Evolutionary conservation across 768 basidiomycete species (phyloP).

Genomic region (Nevesoporus exiguus): DNA sequence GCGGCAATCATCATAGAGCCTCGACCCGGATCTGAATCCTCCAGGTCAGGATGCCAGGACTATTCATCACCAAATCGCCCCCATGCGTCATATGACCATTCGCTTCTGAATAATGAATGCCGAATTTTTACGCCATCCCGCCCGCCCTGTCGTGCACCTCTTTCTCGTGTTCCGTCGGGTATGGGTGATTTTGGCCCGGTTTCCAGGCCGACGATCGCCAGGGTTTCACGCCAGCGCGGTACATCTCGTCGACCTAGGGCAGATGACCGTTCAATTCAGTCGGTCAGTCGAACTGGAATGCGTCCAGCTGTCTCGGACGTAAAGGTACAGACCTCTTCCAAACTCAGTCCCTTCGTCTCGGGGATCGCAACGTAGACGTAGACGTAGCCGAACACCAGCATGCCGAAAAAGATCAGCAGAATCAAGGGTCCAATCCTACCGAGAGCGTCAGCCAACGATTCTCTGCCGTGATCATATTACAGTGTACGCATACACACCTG

Average conservation of each 20-base stretch:
- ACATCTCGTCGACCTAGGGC: slow-evolving; percentile 65
- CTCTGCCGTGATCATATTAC: no score
- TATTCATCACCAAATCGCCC: no score
- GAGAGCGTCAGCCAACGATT: neutral
- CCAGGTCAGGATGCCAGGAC: neutral
- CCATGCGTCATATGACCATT: no score
- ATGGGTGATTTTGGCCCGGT: slow-evolving; percentile 39
- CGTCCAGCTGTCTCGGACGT: no score
- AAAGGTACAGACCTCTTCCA: slow-evolving; percentile 54
- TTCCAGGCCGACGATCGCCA: slow-evolving; percentile 62
- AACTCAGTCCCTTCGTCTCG: slow-evolving; percentile 72
- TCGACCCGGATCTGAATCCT: no score
- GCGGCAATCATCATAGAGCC: no score
- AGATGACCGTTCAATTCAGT: neutral
- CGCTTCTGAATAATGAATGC: neutral
- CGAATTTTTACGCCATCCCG: neutral
- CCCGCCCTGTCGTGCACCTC: neutral
- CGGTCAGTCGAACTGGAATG: neutral
- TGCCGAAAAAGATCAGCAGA: slow-evolving; percentile 74
- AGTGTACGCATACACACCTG: slow-evolving; percentile 31
- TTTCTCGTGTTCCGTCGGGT: neutral
- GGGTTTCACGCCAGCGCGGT: slow-evolving; percentile 57
- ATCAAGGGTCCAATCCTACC: slow-evolving; percentile 67
- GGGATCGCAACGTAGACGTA: slow-evolving; percentile 81
- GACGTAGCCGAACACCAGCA: slow-evolving; percentile 64